Percentiles rank a stretch among this genome's conserved stretches.
phyloP scores from a whole-genome alignment of 495 filamentous ascomycete species.

The Astrocystis sublimbata region DNA sequence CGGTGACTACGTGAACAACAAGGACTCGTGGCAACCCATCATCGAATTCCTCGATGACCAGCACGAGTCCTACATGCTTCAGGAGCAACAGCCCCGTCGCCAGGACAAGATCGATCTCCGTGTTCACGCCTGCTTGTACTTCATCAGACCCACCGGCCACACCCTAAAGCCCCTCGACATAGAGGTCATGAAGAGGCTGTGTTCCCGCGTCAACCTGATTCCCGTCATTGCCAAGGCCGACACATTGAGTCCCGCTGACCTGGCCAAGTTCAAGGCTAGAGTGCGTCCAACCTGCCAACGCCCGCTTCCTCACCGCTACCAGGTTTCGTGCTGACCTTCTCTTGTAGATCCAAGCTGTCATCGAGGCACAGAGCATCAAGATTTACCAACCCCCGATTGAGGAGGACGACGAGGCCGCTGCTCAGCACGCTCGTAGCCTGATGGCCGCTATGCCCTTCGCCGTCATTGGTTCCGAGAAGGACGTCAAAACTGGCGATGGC shows the following conservation, averaged over 20 bases:
- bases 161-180: slow-evolving; percentile 98
- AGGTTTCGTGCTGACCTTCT: slow-evolving; percentile 23
- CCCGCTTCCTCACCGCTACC: neutral
- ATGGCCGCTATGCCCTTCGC: slow-evolving; percentile 98
- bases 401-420: slow-evolving; percentile 95
- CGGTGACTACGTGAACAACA: slow-evolving; percentile 99
- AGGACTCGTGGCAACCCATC: slow-evolving; percentile 98
- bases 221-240: slow-evolving; percentile 98
- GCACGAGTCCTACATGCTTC: slow-evolving; percentile 99
- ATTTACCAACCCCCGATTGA: slow-evolving; percentile 97
- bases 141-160: slow-evolving; percentile 97
- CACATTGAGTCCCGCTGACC: slow-evolving; percentile 88
- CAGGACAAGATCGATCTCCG: slow-evolving; percentile 98
- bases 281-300: slow-evolving; percentile 56
- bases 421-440: slow-evolving; percentile 86
- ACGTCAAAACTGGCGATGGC: slow-evolving; percentile 92
- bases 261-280: slow-evolving; percentile 89
- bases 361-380: slow-evolving; percentile 98
- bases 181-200: slow-evolving; percentile 98
- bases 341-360: slow-evolving; percentile 81
- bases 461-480: slow-evolving; percentile 98
- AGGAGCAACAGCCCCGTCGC: slow-evolving; percentile 98
- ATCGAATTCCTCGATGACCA: slow-evolving; percentile 99
- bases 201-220: slow-evolving; percentile 96
- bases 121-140: slow-evolving; percentile 97